Evolutionary conservation across 805 yeast genomes (phyloP).

Genomic region (Pichia rugopelliculosa): DNA sequence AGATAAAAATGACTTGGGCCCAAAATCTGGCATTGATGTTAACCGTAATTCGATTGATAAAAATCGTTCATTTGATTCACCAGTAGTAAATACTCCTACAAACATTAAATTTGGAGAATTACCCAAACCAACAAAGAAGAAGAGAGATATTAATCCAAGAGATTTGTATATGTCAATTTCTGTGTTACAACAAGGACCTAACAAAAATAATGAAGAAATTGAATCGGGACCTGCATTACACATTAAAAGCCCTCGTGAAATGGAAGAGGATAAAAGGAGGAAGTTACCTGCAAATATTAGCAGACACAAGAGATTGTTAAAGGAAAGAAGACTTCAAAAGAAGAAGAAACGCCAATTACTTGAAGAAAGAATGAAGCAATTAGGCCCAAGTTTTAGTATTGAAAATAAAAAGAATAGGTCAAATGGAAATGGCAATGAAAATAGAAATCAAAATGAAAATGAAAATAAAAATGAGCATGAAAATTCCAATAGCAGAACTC

Average conservation of each 20-base stretch:
- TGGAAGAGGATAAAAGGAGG: constrained; percentile 29
- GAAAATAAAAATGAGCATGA: neutral
- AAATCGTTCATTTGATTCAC: neutral
- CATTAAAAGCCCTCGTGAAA: constrained; percentile 71
- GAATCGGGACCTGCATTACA: constrained; percentile 74
- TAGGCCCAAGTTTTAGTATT: neutral
- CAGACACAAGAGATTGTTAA: constrained; percentile 19
- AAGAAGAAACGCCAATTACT: neutral
- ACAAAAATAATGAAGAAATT: constrained; percentile 26
- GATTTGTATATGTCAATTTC: constrained; percentile 82
- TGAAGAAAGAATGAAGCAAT: neutral
- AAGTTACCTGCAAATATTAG: constrained; percentile 18
- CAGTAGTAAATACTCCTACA: constrained; percentile 5
- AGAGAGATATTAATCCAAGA: constrained; percentile 59
- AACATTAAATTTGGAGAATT: constrained; percentile 54
- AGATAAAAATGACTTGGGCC: neutral
- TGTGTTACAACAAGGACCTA: constrained; percentile 56
- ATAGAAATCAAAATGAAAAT: neutral
- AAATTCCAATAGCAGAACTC: too few species aligned
- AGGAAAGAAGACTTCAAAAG: constrained; percentile 9
- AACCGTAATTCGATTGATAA: neutral
- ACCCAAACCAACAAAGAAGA: constrained; percentile 42
- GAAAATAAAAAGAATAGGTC: neutral
- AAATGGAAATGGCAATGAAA: neutral
- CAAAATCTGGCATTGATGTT: neutral